Evolutionary conservation across 2,329 filamentous ascomycete species (phyloP).

Genomic region (Ustulina deusta): DNA sequence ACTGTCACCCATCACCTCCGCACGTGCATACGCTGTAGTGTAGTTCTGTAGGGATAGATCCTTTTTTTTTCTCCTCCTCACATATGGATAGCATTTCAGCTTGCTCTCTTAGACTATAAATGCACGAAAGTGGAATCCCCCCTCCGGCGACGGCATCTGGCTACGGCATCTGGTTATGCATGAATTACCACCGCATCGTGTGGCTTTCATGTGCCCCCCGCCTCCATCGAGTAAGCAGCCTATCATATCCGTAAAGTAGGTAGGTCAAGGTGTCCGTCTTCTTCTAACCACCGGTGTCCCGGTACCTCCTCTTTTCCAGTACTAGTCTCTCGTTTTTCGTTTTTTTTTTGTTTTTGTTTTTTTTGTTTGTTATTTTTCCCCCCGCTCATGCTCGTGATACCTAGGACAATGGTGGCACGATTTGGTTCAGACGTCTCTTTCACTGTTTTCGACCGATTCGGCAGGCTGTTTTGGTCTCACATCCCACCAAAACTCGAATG

Average conservation of each 20-base stretch:
- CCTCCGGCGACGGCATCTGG: constrained; percentile 33
- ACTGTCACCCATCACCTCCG: constrained; percentile 31
- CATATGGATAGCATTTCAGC: constrained; percentile 21
- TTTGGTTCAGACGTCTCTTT: constrained; percentile 11
- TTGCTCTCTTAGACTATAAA: constrained; percentile 4
- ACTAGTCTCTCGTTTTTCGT: not conserved
- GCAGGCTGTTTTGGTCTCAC: constrained; percentile 25
- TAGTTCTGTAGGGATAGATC: not conserved
- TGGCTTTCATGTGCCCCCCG: constrained; percentile 24
- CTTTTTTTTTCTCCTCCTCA: not conserved
- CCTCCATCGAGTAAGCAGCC: constrained; percentile 22
- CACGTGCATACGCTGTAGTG: constrained; percentile 18
- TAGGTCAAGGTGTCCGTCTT: constrained; percentile 10
- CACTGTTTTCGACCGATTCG: constrained; percentile 22
- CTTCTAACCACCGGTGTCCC: constrained; percentile 28
- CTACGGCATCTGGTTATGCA: constrained; percentile 34
- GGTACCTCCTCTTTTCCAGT: not conserved
- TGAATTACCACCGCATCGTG: constrained; percentile 31
- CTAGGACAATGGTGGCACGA: constrained; percentile 23
- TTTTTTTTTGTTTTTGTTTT: too few relatives aligned
- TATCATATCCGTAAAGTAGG: constrained; percentile 24
- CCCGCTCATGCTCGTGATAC: constrained; percentile 1
- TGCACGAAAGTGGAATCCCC: constrained; percentile 34
- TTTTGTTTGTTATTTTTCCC: constrained; percentile 1
- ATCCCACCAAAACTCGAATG: constrained; percentile 10